Percentiles rank a stretch among this genome's conserved stretches.
These are phyloP conservation scores for Chlamydomonas eustigma DNA, from an alignment of 139 green algal genomes.

Conservation along the genomic window DNA sequence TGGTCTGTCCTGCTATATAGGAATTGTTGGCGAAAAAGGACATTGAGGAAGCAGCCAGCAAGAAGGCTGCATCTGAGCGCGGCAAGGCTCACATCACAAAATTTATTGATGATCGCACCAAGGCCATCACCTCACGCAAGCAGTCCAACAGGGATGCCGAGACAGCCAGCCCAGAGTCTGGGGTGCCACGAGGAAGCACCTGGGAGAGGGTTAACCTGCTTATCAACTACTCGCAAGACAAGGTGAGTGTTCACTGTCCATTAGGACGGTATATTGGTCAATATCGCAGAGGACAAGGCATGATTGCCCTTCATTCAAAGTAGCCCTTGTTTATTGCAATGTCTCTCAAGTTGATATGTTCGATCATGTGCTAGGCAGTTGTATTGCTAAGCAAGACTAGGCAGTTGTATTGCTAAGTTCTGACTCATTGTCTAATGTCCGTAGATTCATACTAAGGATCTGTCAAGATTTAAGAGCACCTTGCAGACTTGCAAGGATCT, in stretches of 20 bases:
- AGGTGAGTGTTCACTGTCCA: background rate
- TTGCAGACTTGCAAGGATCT: slow-evolving; percentile 6
- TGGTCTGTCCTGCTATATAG: no score
- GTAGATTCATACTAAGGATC: slow-evolving; percentile 1
- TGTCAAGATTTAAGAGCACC: background rate
- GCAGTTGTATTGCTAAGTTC: no score
- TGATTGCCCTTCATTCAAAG: no score
- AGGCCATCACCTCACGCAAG: background rate
- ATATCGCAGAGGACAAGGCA: no score
- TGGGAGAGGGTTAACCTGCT: slow-evolving; percentile 15
- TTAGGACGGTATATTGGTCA: background rate
- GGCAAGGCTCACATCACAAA: background rate
- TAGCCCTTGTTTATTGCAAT: no score
- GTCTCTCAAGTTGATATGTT: no score
- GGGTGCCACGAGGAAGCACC: background rate
- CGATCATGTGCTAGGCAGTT: no score
- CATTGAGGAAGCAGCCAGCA: slow-evolving; percentile 3
- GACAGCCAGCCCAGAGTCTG: slow-evolving; percentile 8
- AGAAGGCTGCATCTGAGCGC: background rate
- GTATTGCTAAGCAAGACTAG: no score
- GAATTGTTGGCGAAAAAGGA: background rate
- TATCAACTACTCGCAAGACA: slow-evolving; percentile 12
- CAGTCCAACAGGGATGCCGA: background rate
- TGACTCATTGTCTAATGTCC: no score
- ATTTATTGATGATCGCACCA: background rate